Base-by-base conservation (phyloP, 2,329 filamentous ascomycete genomes). In the Fusarium verticillioides region DNA sequence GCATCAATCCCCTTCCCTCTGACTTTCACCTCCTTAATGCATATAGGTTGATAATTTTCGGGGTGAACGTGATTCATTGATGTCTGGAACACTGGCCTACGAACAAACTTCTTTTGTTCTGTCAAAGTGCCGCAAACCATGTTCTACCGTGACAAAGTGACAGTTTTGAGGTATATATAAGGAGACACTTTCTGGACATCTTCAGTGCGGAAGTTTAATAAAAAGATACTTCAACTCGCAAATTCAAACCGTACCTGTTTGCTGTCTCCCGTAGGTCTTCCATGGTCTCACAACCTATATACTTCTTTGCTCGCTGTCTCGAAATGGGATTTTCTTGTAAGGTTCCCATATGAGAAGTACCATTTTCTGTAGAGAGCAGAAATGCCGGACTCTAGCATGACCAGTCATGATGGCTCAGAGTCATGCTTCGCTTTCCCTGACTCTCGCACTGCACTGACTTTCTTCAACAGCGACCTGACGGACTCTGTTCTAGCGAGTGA, bases 21-120 rank as follows among this genome's bases (percentile, higher is more conserved):
- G 16, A 9, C 19, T 54, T n/a, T 40, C 10, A 11, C 16, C 50
- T 23, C 23, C 26, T 39, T 18, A 18, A 54, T 52, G 12, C 18
- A 15, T 23, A 18, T 18, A 12, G 2, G 59, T 84, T 30, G 79
- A 79, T 32, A 80, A 83, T 46, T 69, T 83, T 32, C 60, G 84
- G 43, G 69, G 79, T 34, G 26, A 77, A 74, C 21, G 72, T 81
- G 49, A 53, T n/a, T 39, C 34, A n/a, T 37, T 26, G 34, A 28
- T 53, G 9, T 28, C 50, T 53, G 23, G 12, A 63, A 21, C 23
- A 37, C 19, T n/a, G 9, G 15, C 13, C 19, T 15, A 40, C 39
- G 2, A 18, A 46, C 18, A 13, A 46, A 30, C 46, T n/a, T 32
- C 16, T 36, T 52, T 52, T 52, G n/a, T 52, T 26, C 12, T 52